Evolutionary conservation across 2,329 filamentous ascomycete species (phyloP), one percentile per base, ranked within the genome.

Genomic region (Pseudocercospora fuligena): DNA sequence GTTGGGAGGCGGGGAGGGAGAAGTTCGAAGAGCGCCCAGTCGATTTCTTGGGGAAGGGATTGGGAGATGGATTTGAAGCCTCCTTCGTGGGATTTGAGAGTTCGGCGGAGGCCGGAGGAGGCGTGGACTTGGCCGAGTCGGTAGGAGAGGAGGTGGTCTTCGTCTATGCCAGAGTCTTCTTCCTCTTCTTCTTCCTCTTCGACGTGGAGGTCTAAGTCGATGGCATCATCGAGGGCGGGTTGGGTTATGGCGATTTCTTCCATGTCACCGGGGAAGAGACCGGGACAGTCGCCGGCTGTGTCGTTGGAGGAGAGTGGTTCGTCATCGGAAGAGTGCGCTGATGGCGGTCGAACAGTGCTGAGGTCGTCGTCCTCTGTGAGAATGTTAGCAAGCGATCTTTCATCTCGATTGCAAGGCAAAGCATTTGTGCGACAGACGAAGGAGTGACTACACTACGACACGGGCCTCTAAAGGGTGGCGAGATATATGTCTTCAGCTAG

Each of bases 11-110:
- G 88, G 11, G 89, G 86, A 3, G 89, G 84, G 11, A 90, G 83
- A 69, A 98, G 92, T 71, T 92, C 88, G 73, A 98, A 93, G 2
- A 98, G 82, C 0, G 94, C 93, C 94, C 94, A 98, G 78, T 98
- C 94, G 53, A 98, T 93, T 78, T 98, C 94, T 77, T 97, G 94
- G 5, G 25, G 96, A 82, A 4, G 90, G 89, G 67, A 90, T 85
- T 66, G 70, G 29, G 60, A 90, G 86, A 60, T 83, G 85, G 76
- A 91, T 54, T 73, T 71, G 67, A 75, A 78, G 53, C 76, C 74
- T 36, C 69, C 72, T 71, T 77, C 71, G 33, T 73, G 73, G 12
- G 70, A 69, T 43, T 73, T 68, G 19, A 63, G 53, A 16, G 67
- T 75, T 31, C 94, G 88, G 4, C 93, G 89, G 66, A 98, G 91